These are phyloP conservation scores for Amanita exitialis DNA, from an alignment of 768 basidiomycete genomes.

Conservation along the genomic window DNA sequence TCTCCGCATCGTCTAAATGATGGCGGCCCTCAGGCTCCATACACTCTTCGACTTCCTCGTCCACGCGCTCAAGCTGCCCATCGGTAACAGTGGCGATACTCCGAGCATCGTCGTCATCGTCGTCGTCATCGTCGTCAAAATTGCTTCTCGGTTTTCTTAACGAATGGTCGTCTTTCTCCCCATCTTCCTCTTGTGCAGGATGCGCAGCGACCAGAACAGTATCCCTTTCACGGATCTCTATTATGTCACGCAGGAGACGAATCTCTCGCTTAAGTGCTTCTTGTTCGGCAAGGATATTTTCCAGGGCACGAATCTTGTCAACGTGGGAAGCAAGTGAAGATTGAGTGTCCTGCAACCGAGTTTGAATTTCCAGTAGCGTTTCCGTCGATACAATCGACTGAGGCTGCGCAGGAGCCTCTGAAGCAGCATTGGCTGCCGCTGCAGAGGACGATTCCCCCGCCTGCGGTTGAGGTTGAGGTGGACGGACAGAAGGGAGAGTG, in stretches of 20 bases:
- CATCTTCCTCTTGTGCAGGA: conserved; percentile 7
- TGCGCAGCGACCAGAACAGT: conserved; percentile 10
- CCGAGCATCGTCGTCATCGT: conserved; percentile 61
- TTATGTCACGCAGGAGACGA: conserved; percentile 53
- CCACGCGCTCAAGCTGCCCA: conserved; percentile 61
- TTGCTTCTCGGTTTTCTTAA: conserved; percentile 7
- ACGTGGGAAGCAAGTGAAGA: conserved; percentile 64
- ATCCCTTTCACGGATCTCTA: conserved; percentile 57
- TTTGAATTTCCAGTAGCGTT: conserved; percentile 55
- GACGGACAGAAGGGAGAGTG: conserved; percentile 56
- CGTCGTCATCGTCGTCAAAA: conserved; percentile 29
- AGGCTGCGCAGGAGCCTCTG: conserved; percentile 11
- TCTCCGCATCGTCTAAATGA: conserved; percentile 15
- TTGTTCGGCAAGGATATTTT: conserved; percentile 75
- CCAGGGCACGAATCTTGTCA: conserved; percentile 75
- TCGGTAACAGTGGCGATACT: conserved; percentile 67
- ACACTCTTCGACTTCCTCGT: conserved; percentile 66
- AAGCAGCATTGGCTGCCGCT: conserved; percentile 6
- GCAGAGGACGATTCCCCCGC: conserved; percentile 1
- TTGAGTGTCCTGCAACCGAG: conserved; percentile 81
- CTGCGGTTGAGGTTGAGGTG: conserved; percentile 15
- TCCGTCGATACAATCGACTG: conserved; percentile 14
- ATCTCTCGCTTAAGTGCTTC: conserved; percentile 78
- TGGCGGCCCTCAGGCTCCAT: conserved; percentile 11
- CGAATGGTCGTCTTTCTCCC: conserved; percentile 8